phyloP scores from a whole-genome alignment of 768 basidiomycete species.

The Podaxis sp. region DNA sequence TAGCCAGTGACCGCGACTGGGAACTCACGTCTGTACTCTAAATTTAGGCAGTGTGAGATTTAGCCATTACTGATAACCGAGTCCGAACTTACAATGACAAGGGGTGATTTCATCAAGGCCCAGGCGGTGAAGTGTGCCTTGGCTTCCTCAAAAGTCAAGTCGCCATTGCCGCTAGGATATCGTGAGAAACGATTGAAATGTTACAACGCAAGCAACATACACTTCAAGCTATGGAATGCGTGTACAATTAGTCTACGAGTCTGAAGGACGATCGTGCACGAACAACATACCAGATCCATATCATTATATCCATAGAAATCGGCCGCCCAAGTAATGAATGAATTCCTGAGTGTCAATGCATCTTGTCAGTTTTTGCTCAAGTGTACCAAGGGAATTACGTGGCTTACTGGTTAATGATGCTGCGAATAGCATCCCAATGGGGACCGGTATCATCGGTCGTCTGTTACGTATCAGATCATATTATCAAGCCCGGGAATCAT shows the following conservation, averaged over 20 bases:
- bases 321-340: slow-evolving; percentile 61
- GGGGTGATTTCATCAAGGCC: slow-evolving; percentile 70
- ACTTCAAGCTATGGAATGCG: slow-evolving; percentile 47
- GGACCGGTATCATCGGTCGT: slow-evolving; percentile 54
- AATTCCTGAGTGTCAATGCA: slow-evolving; percentile 43
- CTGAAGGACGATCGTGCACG: background rate
- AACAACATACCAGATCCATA: slow-evolving; percentile 56
- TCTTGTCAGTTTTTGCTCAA: background rate
- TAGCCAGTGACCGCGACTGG: background rate
- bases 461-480: slow-evolving; percentile 24
- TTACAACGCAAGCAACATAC: slow-evolving; percentile 30
- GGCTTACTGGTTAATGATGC: slow-evolving; percentile 54
- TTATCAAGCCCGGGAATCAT: slow-evolving; percentile 1
- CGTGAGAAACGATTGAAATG: background rate
- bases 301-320: slow-evolving; percentile 73
- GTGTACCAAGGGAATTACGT: background rate
- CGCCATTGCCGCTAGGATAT: slow-evolving; percentile 57
- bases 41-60: background rate
- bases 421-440: slow-evolving; percentile 49
- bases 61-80: background rate
- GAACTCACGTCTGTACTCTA: slow-evolving; percentile 36
- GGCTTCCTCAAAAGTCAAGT: slow-evolving; percentile 58
- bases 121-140: slow-evolving; percentile 75
- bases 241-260: background rate
- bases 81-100: slow-evolving; percentile 45